Conservation (phyloP, 1,284 basidiomycete genomes). For the Tylopilus sp. region DNA sequence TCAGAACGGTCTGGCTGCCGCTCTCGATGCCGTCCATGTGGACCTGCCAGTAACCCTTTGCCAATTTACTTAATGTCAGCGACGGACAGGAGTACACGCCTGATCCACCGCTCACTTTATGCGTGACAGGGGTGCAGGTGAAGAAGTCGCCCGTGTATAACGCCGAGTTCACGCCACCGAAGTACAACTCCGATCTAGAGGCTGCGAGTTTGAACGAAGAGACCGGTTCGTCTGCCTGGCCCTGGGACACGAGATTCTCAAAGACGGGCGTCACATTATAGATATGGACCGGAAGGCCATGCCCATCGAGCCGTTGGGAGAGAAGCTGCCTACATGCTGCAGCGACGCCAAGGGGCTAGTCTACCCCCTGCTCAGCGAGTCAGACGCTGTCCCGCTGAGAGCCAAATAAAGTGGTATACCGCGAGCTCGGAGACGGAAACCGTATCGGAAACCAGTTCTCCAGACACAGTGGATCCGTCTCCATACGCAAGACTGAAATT, state of each 20-base stretch:
- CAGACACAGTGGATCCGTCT: slow-evolving; percentile 30
- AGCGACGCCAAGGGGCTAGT: slow-evolving; percentile 18
- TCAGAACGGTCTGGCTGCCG: slow-evolving; percentile 13
- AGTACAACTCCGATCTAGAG: slow-evolving; percentile 39
- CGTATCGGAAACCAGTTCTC: slow-evolving; percentile 33
- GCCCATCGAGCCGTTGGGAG: slow-evolving; percentile 24
- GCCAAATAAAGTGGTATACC: slow-evolving; percentile 11
- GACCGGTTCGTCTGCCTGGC: slow-evolving; percentile 21
- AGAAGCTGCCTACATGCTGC: slow-evolving; percentile 6
- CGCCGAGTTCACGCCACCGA: slow-evolving; percentile 36
- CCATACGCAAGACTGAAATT: slow-evolving; percentile 29
- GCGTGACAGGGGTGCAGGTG: slow-evolving; percentile 15
- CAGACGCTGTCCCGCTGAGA: background rate
- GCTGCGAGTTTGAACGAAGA: slow-evolving; percentile 42
- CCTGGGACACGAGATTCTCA: slow-evolving; percentile 22
- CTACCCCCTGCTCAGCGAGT: slow-evolving; percentile 8
- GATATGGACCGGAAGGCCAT: slow-evolving; percentile 21
- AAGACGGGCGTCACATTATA: slow-evolving; percentile 13
- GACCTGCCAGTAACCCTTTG: slow-evolving; percentile 32
- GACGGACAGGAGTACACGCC: background rate
- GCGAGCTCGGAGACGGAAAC: slow-evolving; percentile 25
- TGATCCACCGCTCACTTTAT: slow-evolving; percentile 9
- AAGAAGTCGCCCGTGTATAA: slow-evolving; percentile 20
- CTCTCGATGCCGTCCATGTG: slow-evolving; percentile 18
- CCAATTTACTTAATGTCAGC: background rate